Evolutionary conservation across 805 yeast genomes (phyloP), one percentile per base, ranked within the genome.

Genomic region (Yarrowia sp.): DNA sequence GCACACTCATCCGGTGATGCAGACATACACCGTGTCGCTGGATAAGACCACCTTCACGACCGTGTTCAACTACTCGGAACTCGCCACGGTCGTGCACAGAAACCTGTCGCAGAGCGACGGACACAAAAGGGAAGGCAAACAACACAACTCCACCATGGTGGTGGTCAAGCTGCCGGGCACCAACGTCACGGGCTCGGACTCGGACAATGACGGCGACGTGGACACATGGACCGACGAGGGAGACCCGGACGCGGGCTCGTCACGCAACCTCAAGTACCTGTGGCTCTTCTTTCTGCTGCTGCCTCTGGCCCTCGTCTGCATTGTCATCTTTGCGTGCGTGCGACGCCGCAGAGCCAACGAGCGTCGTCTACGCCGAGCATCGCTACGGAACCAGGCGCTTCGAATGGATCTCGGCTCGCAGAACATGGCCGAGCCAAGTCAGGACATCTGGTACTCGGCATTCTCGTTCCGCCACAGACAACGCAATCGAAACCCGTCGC

Each of bases 241-340:
- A 12, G 51, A 58, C 28, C 9, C 17, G 3, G 62, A 56, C 19
- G 3, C 21, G 6, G 41, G 51, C 51, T 30, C 38, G 14, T 58
- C 63, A 8, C 35, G 51, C 36, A 58, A 58, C 63, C 63, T 58
- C 63, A 58, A 58, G 41, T 43, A 32, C n/a, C 51, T 58, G 51
- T 58, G 63, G 63, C 63, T 58, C 24, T 58, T 58, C 17, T 58
- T 58, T 28, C 51, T 58, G 41, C 41, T 58, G 63, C 32, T 58
- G 32, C 63, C 63, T 2, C 51, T 58, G 41, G 51, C 51, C 4
- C 38, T 58, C 9, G 49, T 58, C 10, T 41, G 51, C 41, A 43
- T 58, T n/a, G 63, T 24, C 22, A 22, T 58, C 10, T 58, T 58
- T 33, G 63, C 63, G 4, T 58, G 63, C 19, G 40, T 58, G 10